Evolutionary conservation across 2,329 filamentous ascomycete species (phyloP), one percentile per base, ranked within the genome.

Genomic region (Fusarium dimerum): DNA sequence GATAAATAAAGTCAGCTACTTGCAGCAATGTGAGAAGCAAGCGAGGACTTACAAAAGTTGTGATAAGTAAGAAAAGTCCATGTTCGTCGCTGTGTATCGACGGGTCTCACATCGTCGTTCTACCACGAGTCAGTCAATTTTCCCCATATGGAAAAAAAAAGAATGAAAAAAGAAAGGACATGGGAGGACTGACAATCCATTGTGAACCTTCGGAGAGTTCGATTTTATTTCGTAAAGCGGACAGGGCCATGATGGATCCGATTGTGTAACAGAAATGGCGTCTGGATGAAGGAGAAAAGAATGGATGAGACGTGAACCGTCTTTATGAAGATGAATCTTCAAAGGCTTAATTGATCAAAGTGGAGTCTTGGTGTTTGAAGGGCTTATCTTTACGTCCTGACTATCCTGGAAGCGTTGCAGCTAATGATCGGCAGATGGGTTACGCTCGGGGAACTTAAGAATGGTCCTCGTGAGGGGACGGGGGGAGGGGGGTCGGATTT

Each of bases 61-160:
- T 76, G 71, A 42, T 73, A 79, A 4, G 73, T 72, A 52, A 71
- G 61, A 26, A 70, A 71, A 5, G 65, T 70, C 76, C 74, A 79
- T 6, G 73, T 78, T 15, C 74, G 68, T 41, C 74, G 67, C 41
- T 60, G 69, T 2, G 68, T 61, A 52, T 77, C 75, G 29, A 78
- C 72, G 10, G 78, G 78, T 3, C 76, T 74, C 50, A 80, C 77
- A 59, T 81, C 78, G 55, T 80, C 72, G 60, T 81, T 81, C 71
- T 74, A 40, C 13, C 34, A 7, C 16, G 13, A 4, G 43, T 59
- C 47, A 51, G 47, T 47, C 5, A 36, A n/a, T 10, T 20, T 26
- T 18, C 17, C n/a, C 43, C 20, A 26, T 9, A 36, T 11, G 10
- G 5, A 5, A 36, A 36, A 36, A 36, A 36, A 36, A 32, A 32